phyloP scores from a whole-genome alignment of 1,284 basidiomycete genomes.

The Neolentinus lepideus region DNA sequence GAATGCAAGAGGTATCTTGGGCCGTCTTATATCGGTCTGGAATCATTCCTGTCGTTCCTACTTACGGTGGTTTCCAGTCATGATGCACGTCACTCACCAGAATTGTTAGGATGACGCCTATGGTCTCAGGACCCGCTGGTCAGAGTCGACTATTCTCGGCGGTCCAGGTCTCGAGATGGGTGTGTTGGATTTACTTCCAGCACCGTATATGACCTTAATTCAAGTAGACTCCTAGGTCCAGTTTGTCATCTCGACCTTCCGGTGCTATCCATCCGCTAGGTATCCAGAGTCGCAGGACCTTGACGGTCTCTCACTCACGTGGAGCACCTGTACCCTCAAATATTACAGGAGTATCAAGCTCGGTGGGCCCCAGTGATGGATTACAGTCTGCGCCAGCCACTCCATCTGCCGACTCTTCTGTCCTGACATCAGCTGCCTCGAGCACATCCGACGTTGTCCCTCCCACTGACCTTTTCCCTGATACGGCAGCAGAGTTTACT shows the following conservation, averaged over 20 bases:
- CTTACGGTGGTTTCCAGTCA: neutral
- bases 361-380: neutral
- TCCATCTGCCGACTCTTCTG: neutral
- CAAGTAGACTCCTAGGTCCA: neutral
- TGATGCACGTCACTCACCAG: neutral
- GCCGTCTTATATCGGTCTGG: neutral
- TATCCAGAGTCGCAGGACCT: neutral
- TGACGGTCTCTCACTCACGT: neutral
- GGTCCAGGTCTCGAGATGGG: neutral
- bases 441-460: neutral
- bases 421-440: neutral
- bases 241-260: neutral
- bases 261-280: neutral
- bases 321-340: neutral
- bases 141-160: neutral
- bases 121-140: neutral
- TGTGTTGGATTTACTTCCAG: neutral
- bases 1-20: neutral
- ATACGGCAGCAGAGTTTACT: neutral
- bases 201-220: neutral
- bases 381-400: neutral
- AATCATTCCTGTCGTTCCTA: neutral
- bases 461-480: neutral
- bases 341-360: neutral
- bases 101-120: neutral